These are phyloP conservation scores for Chaetomium tenue DNA, from an alignment of 495 filamentous ascomycete species.

Conservation along the genomic window DNA sequence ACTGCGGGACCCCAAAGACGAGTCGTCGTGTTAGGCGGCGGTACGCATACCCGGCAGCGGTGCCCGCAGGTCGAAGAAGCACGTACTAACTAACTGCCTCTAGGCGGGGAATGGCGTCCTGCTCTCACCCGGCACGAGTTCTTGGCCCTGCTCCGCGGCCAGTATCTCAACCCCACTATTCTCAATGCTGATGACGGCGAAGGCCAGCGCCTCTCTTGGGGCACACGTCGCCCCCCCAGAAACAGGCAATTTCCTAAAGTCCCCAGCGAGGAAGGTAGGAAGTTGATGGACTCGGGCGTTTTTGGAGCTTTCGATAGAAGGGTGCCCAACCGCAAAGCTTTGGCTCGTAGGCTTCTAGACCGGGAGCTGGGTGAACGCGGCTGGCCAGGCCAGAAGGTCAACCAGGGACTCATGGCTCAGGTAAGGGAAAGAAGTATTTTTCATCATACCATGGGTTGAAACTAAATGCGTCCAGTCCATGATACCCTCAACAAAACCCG, in stretches of 20 bases:
- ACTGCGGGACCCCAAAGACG: slow-evolving; percentile 27
- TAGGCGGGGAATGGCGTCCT: slow-evolving; percentile 29
- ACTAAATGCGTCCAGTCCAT: slow-evolving; percentile 47
- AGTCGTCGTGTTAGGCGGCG: slow-evolving; percentile 35
- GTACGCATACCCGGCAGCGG: slow-evolving; percentile 11
- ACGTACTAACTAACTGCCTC: slow-evolving; percentile 20
- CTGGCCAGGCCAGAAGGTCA: slow-evolving; percentile 51
- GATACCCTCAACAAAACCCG: slow-evolving; percentile 71
- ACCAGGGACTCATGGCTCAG: slow-evolving; percentile 58
- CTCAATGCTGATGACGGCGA: slow-evolving; percentile 37
- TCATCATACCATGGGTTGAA: not conserved
- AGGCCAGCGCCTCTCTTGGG: slow-evolving; percentile 9
- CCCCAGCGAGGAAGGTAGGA: slow-evolving; percentile 69
- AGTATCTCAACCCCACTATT: slow-evolving; percentile 35
- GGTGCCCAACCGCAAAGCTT: slow-evolving; percentile 50
- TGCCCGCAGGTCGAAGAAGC: slow-evolving; percentile 2
- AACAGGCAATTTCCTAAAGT: slow-evolving; percentile 65
- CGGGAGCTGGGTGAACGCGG: slow-evolving; percentile 71
- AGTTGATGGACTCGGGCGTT: slow-evolving; percentile 73
- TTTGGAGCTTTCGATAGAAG: slow-evolving; percentile 66
- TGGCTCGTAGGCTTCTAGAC: slow-evolving; percentile 69
- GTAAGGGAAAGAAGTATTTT: not conserved
- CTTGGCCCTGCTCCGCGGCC: slow-evolving; percentile 49
- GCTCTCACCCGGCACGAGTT: slow-evolving; percentile 46
- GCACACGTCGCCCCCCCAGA: slow-evolving; percentile 36